A percentile compares a stretch with the other conserved stretches of the same genome.
phyloP scores from a whole-genome alignment of 331 rosid species.

The Cydonia oblonga region DNA sequence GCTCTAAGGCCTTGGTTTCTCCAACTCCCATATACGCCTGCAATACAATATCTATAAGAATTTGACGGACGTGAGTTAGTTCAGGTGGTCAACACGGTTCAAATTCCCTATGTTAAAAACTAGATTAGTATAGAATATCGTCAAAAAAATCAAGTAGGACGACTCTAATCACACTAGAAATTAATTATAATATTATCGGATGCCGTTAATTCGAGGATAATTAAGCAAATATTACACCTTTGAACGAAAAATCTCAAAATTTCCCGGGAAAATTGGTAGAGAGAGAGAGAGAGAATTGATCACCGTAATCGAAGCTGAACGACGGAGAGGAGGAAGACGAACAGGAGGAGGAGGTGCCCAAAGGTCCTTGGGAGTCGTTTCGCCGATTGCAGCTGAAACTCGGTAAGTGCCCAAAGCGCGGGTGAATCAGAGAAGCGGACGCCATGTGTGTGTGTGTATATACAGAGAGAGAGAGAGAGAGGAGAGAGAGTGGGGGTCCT shows the following conservation, averaged over 20 bases:
- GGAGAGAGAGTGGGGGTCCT: constrained; percentile 1
- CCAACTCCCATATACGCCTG: constrained; percentile 48
- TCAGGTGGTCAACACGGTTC: too few relatives aligned
- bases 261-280: background rate
- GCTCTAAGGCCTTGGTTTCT: constrained; percentile 45
- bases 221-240: background rate
- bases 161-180: background rate
- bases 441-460: constrained; percentile 19
- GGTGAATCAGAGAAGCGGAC: constrained; percentile 31
- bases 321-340: constrained; percentile 19
- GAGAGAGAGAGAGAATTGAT: background rate
- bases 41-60: background rate
- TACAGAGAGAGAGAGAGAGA: background rate
- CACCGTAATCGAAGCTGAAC: constrained; percentile 23
- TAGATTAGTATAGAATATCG: too few relatives aligned
- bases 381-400: constrained; percentile 14
- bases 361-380: constrained; percentile 6
- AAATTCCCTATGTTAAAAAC: too few relatives aligned
- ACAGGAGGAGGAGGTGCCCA: constrained; percentile 18
- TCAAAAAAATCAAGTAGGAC: too few relatives aligned
- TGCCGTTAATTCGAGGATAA: background rate
- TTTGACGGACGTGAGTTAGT: too few relatives aligned
- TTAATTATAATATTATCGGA: background rate
- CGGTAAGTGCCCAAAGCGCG: constrained; percentile 28
- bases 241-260: background rate